Evolutionary conservation across 345 rosid species (phyloP).

Genomic region (Acer campestre): DNA sequence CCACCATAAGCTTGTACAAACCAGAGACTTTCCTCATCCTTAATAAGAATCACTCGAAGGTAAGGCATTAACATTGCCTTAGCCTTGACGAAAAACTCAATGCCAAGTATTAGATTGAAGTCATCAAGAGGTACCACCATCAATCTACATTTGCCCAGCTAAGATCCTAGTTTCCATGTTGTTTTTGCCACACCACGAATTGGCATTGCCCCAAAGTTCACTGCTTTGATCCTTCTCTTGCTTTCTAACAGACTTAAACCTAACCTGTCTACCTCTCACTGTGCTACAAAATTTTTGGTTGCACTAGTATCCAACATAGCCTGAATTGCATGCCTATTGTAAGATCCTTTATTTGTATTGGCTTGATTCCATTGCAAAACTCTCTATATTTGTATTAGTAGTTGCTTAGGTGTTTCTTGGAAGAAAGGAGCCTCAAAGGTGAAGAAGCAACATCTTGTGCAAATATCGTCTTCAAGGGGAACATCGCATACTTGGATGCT

Average conservation of each 20-base stretch:
- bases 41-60: too few relatives aligned
- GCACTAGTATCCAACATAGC: neutral
- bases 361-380: too few relatives aligned
- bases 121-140: neutral
- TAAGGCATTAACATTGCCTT: neutral
- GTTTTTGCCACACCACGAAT: neutral
- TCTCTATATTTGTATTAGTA: too few relatives aligned
- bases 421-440: too few relatives aligned
- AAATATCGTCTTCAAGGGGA: too few relatives aligned
- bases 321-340: neutral
- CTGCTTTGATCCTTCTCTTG: neutral
- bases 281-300: neutral
- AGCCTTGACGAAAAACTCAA: too few relatives aligned
- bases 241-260: neutral
- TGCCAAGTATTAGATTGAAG: neutral
- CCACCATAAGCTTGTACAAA: too few relatives aligned
- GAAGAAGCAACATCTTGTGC: too few relatives aligned
- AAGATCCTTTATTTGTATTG: too few relatives aligned
- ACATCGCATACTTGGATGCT: too few relatives aligned
- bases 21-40: too few relatives aligned
- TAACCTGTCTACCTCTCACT: neutral
- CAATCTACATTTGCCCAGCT: neutral
- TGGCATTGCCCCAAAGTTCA: neutral
- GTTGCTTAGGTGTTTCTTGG: too few relatives aligned
- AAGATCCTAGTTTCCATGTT: neutral